These are phyloP conservation scores for Populus tomentosa DNA, from an alignment of 441 rosid species.

Conservation along the genomic window DNA sequence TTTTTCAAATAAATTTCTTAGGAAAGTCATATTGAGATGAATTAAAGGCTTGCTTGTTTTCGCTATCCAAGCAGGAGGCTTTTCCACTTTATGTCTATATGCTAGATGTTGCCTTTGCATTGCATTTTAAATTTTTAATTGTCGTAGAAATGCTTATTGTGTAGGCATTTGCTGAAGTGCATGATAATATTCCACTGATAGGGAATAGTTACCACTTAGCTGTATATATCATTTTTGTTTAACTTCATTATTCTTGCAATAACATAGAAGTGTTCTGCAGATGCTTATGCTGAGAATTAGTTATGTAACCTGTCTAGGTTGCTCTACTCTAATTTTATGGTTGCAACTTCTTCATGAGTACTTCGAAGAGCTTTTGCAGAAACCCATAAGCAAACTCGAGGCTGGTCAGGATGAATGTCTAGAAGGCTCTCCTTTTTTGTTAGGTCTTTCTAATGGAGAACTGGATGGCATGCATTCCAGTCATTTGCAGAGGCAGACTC, in stretches of 20 bases:
- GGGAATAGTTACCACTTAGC: not conserved
- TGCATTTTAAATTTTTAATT: not conserved
- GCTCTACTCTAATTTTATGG: conserved; percentile 50
- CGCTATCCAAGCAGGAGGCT: not conserved
- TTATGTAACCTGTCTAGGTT: conserved; percentile 35
- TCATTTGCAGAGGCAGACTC: conserved; percentile 66
- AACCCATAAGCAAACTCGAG: conserved; percentile 26
- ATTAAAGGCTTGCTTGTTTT: not conserved
- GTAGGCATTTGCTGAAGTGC: not conserved
- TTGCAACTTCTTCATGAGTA: conserved; percentile 61
- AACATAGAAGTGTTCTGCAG: conserved; percentile 38
- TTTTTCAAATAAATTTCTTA: not conserved
- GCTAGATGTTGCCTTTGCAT: not conserved
- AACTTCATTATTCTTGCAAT: conserved; percentile 3
- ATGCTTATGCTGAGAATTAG: conserved; percentile 78
- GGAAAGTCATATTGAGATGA: not conserved
- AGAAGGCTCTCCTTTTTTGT: conserved; percentile 75
- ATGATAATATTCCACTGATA: not conserved
- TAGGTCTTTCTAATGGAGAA: conserved; percentile 36
- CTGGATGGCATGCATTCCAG: conserved; percentile 20
- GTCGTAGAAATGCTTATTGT: not conserved
- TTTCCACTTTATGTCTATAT: not conserved
- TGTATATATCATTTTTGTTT: not conserved
- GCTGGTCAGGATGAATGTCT: conserved; percentile 40
- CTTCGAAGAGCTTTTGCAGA: conserved; percentile 51